Evolutionary conservation across 2,329 filamentous ascomycete species (phyloP).

Genomic region (Cytospora piceicola): DNA sequence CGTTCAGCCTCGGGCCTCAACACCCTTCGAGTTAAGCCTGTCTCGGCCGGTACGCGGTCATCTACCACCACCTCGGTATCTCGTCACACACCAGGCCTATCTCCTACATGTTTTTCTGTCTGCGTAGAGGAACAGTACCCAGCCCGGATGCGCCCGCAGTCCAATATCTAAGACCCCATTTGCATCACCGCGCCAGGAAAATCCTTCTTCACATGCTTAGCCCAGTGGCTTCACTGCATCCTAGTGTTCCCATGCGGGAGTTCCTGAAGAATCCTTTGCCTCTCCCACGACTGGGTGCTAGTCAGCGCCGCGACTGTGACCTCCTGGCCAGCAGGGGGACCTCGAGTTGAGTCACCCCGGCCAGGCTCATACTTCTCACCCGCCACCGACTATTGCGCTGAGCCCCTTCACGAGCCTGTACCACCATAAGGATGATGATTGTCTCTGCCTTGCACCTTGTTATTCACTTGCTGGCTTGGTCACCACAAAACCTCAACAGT

Average conservation of each 20-base stretch:
- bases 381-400: conserved; percentile 26
- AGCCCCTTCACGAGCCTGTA: conserved; percentile 26
- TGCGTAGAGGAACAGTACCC: conserved; percentile 10
- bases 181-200: conserved; percentile 21
- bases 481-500: conserved; percentile 7
- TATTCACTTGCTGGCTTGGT: conserved; percentile 10
- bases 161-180: conserved; percentile 5
- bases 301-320: neutral
- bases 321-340: conserved; percentile 4
- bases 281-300: neutral
- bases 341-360: conserved; percentile 26
- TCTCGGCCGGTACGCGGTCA: conserved; percentile 27
- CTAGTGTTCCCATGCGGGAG: conserved; percentile 2
- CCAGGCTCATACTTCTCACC: conserved; percentile 23
- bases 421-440: conserved; percentile 27
- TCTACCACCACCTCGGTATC: conserved; percentile 24
- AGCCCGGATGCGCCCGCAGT: conserved; percentile 9
- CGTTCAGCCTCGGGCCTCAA: conserved; percentile 5
- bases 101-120: neutral
- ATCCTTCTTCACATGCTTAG: conserved; percentile 19
- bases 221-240: conserved; percentile 27
- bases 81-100: conserved; percentile 25
- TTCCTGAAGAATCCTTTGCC: conserved; percentile 5
- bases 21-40: conserved; percentile 17
- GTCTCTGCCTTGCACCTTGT: conserved; percentile 9